Evolutionary conservation across 2,329 filamentous ascomycete species (phyloP), one percentile per base, ranked within the genome.

Genomic region (Cryphonectria naterciae): DNA sequence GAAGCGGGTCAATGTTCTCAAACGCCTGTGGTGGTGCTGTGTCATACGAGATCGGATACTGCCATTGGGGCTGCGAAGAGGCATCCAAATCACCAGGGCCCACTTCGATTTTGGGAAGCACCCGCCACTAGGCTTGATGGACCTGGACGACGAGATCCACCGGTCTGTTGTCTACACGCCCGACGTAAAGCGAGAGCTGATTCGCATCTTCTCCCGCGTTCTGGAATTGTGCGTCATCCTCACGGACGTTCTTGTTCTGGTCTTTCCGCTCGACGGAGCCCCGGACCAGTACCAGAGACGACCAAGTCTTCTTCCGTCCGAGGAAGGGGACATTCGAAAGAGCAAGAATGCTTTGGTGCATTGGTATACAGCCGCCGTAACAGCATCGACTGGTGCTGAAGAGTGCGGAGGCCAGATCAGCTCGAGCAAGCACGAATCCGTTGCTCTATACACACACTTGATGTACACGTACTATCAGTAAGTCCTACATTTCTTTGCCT

Each of bases 381-480:
- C 10, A 74, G 72, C 35, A 76, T 75, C 37, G 83, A 75, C 76
- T 28, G 77, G 76, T 67, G 76, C 74, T 74, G 75, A 70, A 56
- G 74, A 75, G 43, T 73, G 75, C 4, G 74, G 74, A 41, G 79
- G 76, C 43, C 78, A 80, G 71, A 78, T 75, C 49, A 77, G 79
- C 32, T 86, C 1, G 85, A 86, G 65, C 79, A 82, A 81, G 10
- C 79, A 83, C 68, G 81, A 84, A 69, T 83, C 83, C 0, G 78
- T 83, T 17, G 80, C 82, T 22, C 69, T 84, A 39, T 84, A 84
- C 74, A 83, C 82, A 2, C 84, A 84, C 52, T 74, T 86, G 72
- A 84, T 85, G 75, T 85, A 83, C 70, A 86, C 86, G 81, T 85
- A 85, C 70, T 86, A 85, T 72, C 80, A 85, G 83, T 86, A 78